These are phyloP conservation scores for Linnemannia schmuckeri DNA, from an alignment of 192 early-diverging fungal species.

Conservation along the genomic window DNA sequence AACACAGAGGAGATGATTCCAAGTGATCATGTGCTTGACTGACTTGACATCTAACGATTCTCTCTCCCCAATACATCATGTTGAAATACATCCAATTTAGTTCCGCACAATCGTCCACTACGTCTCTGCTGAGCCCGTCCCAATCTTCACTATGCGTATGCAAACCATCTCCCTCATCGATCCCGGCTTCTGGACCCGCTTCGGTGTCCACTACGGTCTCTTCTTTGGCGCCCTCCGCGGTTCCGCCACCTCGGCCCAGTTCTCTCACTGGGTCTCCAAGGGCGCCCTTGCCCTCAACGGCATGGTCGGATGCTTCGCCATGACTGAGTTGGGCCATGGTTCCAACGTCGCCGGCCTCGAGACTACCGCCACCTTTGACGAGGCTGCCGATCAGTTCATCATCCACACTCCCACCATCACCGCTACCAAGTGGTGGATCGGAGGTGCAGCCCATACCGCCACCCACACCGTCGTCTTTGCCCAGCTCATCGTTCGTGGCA, in stretches of 20 bases:
- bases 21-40: not conserved
- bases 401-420: constrained; percentile 84
- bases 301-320: constrained; percentile 91
- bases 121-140: constrained; percentile 77
- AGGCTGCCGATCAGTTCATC: constrained; percentile 85
- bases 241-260: constrained; percentile 85
- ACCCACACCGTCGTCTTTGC: constrained; percentile 88
- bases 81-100: constrained; percentile 21
- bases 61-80: not conserved
- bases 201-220: constrained; percentile 92
- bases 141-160: constrained; percentile 82
- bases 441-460: constrained; percentile 92
- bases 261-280: constrained; percentile 87
- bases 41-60: not conserved
- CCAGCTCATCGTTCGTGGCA: constrained; percentile 85
- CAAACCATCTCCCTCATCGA: constrained; percentile 85
- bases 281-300: constrained; percentile 87
- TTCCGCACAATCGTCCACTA: constrained; percentile 78
- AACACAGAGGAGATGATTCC: not conserved
- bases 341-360: constrained; percentile 94
- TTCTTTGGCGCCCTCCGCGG: constrained; percentile 91
- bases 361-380: constrained; percentile 92
- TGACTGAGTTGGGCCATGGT: constrained; percentile 94
- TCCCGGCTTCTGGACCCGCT: constrained; percentile 91
- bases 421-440: constrained; percentile 98